Percentiles rank a stretch among this genome's conserved stretches.
Conservation (phyloP, 164 flowering plant species). For the Kingdonia uniflora region DNA sequence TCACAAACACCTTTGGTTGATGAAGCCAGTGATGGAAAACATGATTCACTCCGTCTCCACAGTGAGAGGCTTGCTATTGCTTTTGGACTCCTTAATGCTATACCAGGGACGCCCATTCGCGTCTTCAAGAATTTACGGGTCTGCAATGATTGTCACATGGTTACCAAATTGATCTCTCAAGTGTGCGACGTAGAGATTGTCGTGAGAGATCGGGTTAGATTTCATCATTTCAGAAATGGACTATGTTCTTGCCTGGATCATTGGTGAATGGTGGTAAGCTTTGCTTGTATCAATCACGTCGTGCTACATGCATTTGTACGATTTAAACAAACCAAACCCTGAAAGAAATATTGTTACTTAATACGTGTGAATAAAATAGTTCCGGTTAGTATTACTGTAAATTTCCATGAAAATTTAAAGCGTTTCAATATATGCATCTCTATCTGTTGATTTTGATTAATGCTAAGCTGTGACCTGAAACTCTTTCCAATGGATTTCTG, state of each 20-base stretch:
- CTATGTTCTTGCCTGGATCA: slow-evolving; percentile 63
- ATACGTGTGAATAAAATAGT: too few species aligned
- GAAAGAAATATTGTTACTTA: too few species aligned
- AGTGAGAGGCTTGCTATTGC: slow-evolving; percentile 80
- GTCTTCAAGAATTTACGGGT: slow-evolving; percentile 61
- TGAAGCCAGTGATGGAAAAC: slow-evolving; percentile 30
- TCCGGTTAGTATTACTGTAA: too few species aligned
- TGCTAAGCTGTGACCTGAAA: too few species aligned
- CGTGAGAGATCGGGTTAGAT: slow-evolving; percentile 66
- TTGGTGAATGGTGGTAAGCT: slow-evolving; percentile 29
- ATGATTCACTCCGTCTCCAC: slow-evolving; percentile 43
- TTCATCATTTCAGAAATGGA: slow-evolving; percentile 64
- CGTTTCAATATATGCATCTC: too few species aligned
- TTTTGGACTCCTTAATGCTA: slow-evolving; percentile 42
- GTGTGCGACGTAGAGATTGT: slow-evolving; percentile 51
- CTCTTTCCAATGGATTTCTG: too few species aligned
- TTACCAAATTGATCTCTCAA: slow-evolving; percentile 45
- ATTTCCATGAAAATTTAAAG: too few species aligned
- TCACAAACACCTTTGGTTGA: slow-evolving; percentile 55
- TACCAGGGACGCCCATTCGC: slow-evolving; percentile 49
- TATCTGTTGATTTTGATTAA: too few species aligned
- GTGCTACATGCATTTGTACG: neutral
- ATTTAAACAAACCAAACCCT: too few species aligned
- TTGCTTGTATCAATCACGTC: neutral
- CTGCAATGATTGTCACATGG: slow-evolving; percentile 63